phyloP scores from a whole-genome alignment of 768 basidiomycete genomes.

The Pleurotus pulmonarius region DNA sequence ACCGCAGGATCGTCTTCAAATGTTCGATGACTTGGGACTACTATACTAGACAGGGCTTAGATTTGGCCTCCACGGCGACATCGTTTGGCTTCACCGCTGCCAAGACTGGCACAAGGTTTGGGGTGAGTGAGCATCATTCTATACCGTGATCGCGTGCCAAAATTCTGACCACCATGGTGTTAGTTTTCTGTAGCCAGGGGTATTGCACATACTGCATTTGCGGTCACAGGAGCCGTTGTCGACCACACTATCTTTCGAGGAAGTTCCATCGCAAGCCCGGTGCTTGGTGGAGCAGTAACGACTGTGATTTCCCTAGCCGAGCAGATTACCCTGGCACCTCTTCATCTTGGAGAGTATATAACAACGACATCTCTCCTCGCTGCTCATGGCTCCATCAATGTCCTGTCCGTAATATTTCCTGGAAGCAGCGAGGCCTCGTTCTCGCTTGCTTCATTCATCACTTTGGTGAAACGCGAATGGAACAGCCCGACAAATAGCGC shows the following conservation, averaged over 20 bases:
- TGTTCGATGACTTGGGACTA: slow-evolving; percentile 42
- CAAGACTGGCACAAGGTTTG: slow-evolving; percentile 64
- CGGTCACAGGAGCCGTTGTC: slow-evolving; percentile 53
- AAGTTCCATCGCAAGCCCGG: slow-evolving; percentile 50
- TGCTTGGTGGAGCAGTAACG: slow-evolving; percentile 55
- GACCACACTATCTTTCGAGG: slow-evolving; percentile 71
- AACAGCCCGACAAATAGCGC: slow-evolving; percentile 47
- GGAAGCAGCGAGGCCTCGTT: slow-evolving; percentile 79
- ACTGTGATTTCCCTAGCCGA: slow-evolving; percentile 65
- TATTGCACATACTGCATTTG: slow-evolving; percentile 55
- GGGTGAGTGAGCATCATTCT: slow-evolving; percentile 52
- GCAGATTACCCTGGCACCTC: slow-evolving; percentile 68
- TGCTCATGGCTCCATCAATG: slow-evolving; percentile 72
- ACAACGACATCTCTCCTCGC: slow-evolving; percentile 72
- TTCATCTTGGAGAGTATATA: slow-evolving; percentile 71
- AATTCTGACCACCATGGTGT: neutral
- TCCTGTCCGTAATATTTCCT: slow-evolving; percentile 68
- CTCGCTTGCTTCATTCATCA: slow-evolving; percentile 75
- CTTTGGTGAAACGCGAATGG: slow-evolving; percentile 79
- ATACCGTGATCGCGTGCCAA: neutral
- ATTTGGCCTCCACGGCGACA: slow-evolving; percentile 60
- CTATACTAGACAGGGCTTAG: slow-evolving; percentile 56
- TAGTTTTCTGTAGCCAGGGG: slow-evolving; percentile 70
- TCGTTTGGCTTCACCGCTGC: slow-evolving; percentile 66
- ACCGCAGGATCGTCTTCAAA: too few relatives aligned